Percentiles rank a stretch among this genome's conserved stretches.
These are phyloP conservation scores for Chlamydomonas incerta DNA, from an alignment of 139 green algal species.

Conservation along the genomic window DNA sequence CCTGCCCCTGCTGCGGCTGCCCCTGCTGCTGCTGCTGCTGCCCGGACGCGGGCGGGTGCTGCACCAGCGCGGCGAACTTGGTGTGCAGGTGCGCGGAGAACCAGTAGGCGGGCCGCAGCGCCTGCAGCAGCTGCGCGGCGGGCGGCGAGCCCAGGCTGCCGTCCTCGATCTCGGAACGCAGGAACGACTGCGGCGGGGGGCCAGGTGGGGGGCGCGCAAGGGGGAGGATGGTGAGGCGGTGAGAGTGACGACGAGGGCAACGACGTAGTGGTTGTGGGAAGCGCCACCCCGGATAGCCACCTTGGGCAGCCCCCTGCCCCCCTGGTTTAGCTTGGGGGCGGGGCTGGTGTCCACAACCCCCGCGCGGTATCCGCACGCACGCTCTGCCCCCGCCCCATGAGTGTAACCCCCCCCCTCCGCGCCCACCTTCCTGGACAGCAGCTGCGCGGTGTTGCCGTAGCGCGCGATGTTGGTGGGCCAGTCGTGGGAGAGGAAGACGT, in stretches of 20 bases:
- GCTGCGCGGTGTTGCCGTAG: slow-evolving; percentile 79
- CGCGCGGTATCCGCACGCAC: not conserved
- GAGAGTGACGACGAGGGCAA: no score
- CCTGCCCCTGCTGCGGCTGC: not conserved
- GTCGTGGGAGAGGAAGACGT: slow-evolving; percentile 97
- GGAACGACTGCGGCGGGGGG: slow-evolving; percentile 5
- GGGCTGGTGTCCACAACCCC: no score
- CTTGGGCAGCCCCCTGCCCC: no score
- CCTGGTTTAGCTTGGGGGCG: no score
- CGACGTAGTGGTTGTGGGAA: no score
- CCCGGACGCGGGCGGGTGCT: slow-evolving; percentile 55
- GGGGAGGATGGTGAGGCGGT: not conserved
- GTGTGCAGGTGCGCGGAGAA: slow-evolving; percentile 97
- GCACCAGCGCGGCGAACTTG: slow-evolving; percentile 93
- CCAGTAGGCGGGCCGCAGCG: slow-evolving; percentile 91
- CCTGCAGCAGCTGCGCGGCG: slow-evolving; percentile 72
- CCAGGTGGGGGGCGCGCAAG: not conserved
- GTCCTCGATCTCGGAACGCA: slow-evolving; percentile 66
- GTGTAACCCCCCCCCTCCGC: not conserved
- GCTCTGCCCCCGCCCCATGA: no score
- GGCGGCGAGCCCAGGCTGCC: slow-evolving; percentile 80
- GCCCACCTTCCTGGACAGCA: slow-evolving; percentile 84
- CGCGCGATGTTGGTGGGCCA: slow-evolving; percentile 91
- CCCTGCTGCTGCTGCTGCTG: no score
- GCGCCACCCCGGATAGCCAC: no score